Conservation (phyloP, 1,284 basidiomycete species). For the Amylostereum areolatum region DNA sequence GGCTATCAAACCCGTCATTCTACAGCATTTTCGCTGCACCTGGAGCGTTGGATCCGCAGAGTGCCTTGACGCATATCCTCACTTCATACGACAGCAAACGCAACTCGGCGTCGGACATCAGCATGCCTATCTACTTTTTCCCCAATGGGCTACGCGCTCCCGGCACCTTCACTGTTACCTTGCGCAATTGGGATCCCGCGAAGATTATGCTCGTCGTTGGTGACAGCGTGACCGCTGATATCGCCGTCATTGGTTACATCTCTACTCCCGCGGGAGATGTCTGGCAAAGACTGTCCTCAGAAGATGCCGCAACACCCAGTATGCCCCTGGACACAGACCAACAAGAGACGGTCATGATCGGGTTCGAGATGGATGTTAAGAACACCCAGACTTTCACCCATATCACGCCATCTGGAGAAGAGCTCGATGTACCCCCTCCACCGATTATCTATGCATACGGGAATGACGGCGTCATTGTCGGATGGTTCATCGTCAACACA, state of each 20-base stretch:
- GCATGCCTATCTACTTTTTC: slow-evolving; percentile 51
- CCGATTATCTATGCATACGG: slow-evolving; percentile 76
- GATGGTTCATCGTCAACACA: slow-evolving; percentile 68
- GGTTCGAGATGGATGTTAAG: slow-evolving; percentile 67
- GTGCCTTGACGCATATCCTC: slow-evolving; percentile 54
- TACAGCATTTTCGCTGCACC: slow-evolving; percentile 60
- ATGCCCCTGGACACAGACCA: slow-evolving; percentile 67
- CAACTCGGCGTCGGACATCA: slow-evolving; percentile 40
- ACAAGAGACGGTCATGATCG: slow-evolving; percentile 69
- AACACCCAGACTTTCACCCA: slow-evolving; percentile 34
- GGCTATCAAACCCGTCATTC: slow-evolving; percentile 74
- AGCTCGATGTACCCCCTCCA: slow-evolving; percentile 41
- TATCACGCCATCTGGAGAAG: slow-evolving; percentile 40
- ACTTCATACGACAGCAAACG: slow-evolving; percentile 56
- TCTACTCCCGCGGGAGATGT: slow-evolving; percentile 24
- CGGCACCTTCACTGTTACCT: slow-evolving; percentile 46
- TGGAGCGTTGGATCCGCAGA: slow-evolving; percentile 31
- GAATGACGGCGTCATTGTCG: slow-evolving; percentile 75
- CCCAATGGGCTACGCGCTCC: slow-evolving; percentile 41
- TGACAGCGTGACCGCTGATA: slow-evolving; percentile 69
- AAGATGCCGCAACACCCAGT: slow-evolving; percentile 64
- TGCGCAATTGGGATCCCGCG: slow-evolving; percentile 63
- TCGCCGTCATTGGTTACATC: slow-evolving; percentile 61
- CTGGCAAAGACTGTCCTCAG: slow-evolving; percentile 71
- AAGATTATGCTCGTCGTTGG: slow-evolving; percentile 64